These are phyloP conservation scores for Triadica sebifera DNA, from an alignment of 345 rosid genomes.

Conservation along the genomic window DNA sequence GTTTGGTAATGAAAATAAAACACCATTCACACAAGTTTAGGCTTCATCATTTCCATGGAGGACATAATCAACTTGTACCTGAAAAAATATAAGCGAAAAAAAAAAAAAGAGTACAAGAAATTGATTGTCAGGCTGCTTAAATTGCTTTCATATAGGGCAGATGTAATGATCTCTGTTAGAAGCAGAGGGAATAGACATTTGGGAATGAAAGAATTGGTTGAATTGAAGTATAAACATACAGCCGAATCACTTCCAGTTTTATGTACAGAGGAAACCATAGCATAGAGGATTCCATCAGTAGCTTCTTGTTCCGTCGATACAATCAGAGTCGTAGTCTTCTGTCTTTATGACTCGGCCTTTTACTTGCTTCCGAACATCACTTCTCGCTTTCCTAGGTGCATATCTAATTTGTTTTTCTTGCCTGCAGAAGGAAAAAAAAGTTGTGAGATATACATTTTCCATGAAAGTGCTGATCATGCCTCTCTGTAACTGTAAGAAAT, in stretches of 20 bases:
- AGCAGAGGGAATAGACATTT: too few relatives aligned
- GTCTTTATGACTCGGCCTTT: conserved; percentile 28
- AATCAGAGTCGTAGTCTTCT: conserved; percentile 30
- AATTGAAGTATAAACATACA: neutral
- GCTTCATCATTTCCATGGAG: too few relatives aligned
- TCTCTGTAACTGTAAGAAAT: neutral
- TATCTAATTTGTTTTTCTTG: conserved; percentile 30
- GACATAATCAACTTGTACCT: too few relatives aligned
- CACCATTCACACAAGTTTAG: too few relatives aligned
- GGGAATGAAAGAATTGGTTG: conserved; percentile 20
- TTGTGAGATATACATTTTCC: neutral
- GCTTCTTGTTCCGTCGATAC: conserved; percentile 26
- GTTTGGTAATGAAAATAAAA: too few relatives aligned
- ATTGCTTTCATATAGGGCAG: too few relatives aligned
- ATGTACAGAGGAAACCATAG: conserved; percentile 8
- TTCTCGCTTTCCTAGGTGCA: conserved; percentile 31
- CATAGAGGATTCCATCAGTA: conserved; percentile 8
- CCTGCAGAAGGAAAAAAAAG: conserved; percentile 21
- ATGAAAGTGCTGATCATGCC: conserved; percentile 2
- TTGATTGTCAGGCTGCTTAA: too few relatives aligned
- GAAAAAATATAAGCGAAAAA: neutral
- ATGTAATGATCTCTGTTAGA: neutral
- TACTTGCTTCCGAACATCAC: conserved; percentile 29
- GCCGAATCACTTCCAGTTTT: neutral
- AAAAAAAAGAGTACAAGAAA: neutral